Percentiles rank a stretch among this genome's conserved stretches.
Conservation (phyloP, 176 grass and related monocot species). For the Cenchrus americanus region DNA sequence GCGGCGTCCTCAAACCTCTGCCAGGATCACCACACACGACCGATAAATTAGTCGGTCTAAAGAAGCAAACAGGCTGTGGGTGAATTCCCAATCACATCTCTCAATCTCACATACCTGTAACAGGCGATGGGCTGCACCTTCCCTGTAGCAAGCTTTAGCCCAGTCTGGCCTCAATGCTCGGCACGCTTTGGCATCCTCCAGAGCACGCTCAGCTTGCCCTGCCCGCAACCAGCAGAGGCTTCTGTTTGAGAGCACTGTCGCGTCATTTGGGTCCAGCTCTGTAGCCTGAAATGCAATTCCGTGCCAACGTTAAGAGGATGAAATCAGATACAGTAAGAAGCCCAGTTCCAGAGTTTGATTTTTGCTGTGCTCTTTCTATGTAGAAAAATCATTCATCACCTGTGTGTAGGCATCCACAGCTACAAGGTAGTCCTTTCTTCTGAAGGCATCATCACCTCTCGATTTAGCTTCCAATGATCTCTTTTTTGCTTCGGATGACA, state of each 20-base stretch:
- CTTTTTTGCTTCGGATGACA: constrained; percentile 71
- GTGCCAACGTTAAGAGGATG: not conserved
- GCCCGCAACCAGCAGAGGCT: constrained; percentile 85
- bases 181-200: constrained; percentile 77
- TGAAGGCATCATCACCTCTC: constrained; percentile 89
- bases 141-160: constrained; percentile 91
- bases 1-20: constrained; percentile 89
- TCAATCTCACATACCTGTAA: constrained; percentile 58
- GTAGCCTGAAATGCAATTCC: constrained; percentile 61
- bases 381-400: constrained; percentile 29
- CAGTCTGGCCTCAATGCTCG: constrained; percentile 75
- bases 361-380: not conserved
- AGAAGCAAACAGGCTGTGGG: not conserved
- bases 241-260: constrained; percentile 74
- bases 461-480: constrained; percentile 84
- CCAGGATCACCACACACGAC: not conserved
- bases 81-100: not conserved
- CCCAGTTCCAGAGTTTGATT: not conserved
- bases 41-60: not conserved
- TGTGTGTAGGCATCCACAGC: constrained; percentile 90
- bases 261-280: constrained; percentile 77
- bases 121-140: constrained; percentile 71
- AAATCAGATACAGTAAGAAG: not conserved
- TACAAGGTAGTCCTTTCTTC: constrained; percentile 73
- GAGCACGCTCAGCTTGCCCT: constrained; percentile 70